Base-by-base conservation (phyloP, 2,329 filamentous ascomycete species). In the Colletotrichum lini region DNA sequence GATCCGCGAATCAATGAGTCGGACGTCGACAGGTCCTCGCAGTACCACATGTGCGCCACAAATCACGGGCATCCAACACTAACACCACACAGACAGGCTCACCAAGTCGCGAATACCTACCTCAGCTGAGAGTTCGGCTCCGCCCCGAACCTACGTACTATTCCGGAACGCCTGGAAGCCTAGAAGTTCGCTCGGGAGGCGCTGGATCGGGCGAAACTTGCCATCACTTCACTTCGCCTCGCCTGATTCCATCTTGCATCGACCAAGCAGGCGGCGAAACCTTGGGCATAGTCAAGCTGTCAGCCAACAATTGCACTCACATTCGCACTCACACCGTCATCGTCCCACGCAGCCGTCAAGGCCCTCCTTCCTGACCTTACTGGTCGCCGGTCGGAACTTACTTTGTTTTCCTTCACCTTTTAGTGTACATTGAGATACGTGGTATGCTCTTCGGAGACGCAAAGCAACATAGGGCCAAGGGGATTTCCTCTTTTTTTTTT, bases 71-170 rank as follows among this genome's bases (percentile, higher is more conserved):
- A 59, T n/a, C 15, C 23, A 18, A 10, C 15, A 42, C 5, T 18
- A n/a, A 15, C 18, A 16, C 21, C 12, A 23, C 57, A 59, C 15
- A 8, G 56, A 13, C 6, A 57, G 8, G n/a, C n/a, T n/a, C 35
- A 18, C 21, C 12, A 21, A 30, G 45, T 53, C 50, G 59, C 47
- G 45, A 15, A 18, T 30, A 50, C 47, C 10, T 59, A 49, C 44
- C 57, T 60, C 42, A 59, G 54, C 42, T 59, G 38, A 70, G 50
- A 71, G 67, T 67, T 71, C 58, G 52, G 58, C 68, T 26, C 68
- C 64, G 67, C 67, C 63, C 21, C 54, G 21, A 18, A 26, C 56
- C 38, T 49, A 61, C 56, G 67, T 70, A 50, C 54, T 18, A 16
- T 7, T 44, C 16, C 2, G 61, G 38, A 42, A 64, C 60, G 40